A percentile compares a stretch with the other conserved stretches of the same genome.
phyloP scores from a whole-genome alignment of 2,329 filamentous ascomycete genomes.

The Botrytis galanthina region DNA sequence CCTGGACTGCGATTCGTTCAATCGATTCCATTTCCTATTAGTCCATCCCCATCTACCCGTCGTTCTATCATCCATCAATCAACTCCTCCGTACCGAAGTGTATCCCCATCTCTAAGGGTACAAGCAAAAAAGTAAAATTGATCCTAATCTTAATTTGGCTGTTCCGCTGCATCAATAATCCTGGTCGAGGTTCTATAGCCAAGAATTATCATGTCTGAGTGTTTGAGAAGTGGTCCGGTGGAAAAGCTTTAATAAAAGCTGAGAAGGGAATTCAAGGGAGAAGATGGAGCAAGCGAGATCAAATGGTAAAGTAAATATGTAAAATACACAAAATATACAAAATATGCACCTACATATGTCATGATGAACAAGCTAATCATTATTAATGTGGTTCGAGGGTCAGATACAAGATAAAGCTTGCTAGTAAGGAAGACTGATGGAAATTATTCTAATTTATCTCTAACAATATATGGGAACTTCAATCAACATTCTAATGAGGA shows the following conservation, averaged over 20 bases:
- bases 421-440: neutral
- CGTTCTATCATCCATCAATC: neutral
- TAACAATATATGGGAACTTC: neutral
- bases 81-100: neutral
- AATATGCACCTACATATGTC: neutral
- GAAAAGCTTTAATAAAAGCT: neutral
- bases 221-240: neutral
- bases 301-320: neutral
- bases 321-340: neutral
- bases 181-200: neutral
- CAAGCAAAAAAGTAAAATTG: neutral
- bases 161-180: neutral
- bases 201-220: neutral
- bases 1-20: neutral
- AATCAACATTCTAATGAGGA: neutral
- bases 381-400: too few species aligned
- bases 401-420: neutral
- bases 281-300: neutral
- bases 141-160: slow-evolving; percentile 2
- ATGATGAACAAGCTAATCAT: neutral
- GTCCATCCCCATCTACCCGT: neutral
- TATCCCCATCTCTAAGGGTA: neutral
- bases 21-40: neutral
- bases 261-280: neutral
- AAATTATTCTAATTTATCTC: neutral